These are phyloP conservation scores for Dendrocalamus latiflorus DNA, from an alignment of 202 grass and related monocot species.

Conservation along the genomic window DNA sequence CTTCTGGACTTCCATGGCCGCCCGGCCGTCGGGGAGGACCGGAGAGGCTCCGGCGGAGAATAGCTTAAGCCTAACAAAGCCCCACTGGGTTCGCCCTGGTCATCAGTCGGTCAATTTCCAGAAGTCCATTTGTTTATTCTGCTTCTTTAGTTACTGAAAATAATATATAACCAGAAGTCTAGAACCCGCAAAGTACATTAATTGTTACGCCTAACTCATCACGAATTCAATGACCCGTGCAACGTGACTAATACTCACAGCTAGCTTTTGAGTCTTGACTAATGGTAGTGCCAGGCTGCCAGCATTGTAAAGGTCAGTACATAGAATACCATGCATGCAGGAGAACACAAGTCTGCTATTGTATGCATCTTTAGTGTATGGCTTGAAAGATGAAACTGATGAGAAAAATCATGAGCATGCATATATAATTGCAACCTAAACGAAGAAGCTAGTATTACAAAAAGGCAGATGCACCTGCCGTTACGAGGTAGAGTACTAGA, in stretches of 20 bases:
- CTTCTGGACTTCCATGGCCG: too few relatives aligned
- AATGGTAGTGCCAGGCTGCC: neutral
- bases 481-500: too few relatives aligned
- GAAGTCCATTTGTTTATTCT: too few relatives aligned
- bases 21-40: too few relatives aligned
- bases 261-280: slow-evolving; percentile 1
- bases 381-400: neutral
- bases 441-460: neutral
- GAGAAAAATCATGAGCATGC: neutral
- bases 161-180: neutral
- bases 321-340: neutral
- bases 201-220: neutral
- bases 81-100: too few relatives aligned
- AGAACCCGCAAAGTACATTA: neutral
- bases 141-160: neutral
- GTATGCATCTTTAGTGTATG: neutral
- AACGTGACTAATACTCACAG: neutral
- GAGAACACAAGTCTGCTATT: neutral
- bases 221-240: neutral
- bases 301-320: neutral
- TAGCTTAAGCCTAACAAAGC: too few relatives aligned
- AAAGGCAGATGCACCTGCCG: too few relatives aligned
- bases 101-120: neutral
- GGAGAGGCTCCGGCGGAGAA: too few relatives aligned
- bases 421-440: neutral